Evolutionary conservation across 164 flowering plant species (phyloP), one percentile per base, ranked within the genome.

Genomic region (Vitis rupestris): DNA sequence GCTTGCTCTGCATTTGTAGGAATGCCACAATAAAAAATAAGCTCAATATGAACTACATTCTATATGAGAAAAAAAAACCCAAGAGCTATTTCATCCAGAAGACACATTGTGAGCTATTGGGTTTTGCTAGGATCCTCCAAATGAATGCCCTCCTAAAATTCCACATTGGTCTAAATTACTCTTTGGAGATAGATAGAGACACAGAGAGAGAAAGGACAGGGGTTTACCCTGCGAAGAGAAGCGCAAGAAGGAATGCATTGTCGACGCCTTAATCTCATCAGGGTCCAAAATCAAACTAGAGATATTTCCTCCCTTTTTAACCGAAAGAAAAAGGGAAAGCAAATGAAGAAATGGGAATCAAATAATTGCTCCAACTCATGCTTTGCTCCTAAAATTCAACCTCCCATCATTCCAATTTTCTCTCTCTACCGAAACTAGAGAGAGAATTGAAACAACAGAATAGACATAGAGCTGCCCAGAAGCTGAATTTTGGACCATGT

Each of bases 181-280:
- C 23, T 56, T 48, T 10, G 15, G 9, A 66, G 5, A 4, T 4
- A 66, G 14, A 56, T 8, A 62, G 10, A 49, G 15, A n/a, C 15
- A 69, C 61, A 50, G 1, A 70, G 16, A 67, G n/a, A 50, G 31
- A 50, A 56, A n/a, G n/a, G 10, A 23, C 27, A 23, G 49, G 48
- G 55, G n/a, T 66, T 73, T 83, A 87, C 89, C 79, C 80, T 77
- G 70, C 63, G 82, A 69, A 68, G 72, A 60, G 94, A 87, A 64
- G 89, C 81, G 75, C 92, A 88, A 70, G 86, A 84, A 69, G 91
- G 90, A 60, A 90, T 82, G 78, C 82, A 88, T 79, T 78, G 85
- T 37, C 84, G 77, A 79, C 82, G 80, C 80, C 87, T 82, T 64
- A 88, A 75, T 84, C 83, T 88, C 92, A 90, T 90, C 76, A 76